Conservation (phyloP, 208 protist species). For the Angomonas ambiguus region DNA sequence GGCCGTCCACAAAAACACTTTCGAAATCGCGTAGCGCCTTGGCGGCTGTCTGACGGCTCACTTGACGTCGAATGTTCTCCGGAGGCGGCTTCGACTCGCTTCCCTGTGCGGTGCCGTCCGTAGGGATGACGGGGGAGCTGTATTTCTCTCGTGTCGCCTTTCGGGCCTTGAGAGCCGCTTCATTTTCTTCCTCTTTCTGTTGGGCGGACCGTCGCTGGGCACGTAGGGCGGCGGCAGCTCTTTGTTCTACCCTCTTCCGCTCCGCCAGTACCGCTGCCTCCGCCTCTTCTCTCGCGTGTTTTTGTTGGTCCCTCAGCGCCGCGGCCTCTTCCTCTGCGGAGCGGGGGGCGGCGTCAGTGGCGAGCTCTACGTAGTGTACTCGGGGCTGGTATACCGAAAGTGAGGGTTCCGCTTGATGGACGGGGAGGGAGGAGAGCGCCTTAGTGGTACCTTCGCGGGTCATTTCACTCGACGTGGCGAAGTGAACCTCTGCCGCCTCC, state of each 20-base stretch:
- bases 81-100: background rate
- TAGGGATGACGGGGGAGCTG: background rate
- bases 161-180: too few species aligned
- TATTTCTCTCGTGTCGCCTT: background rate
- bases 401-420: background rate
- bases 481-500: background rate
- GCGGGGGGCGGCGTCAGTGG: background rate
- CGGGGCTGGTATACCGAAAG: background rate
- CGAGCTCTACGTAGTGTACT: background rate
- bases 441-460: background rate
- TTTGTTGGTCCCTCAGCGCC: conserved; percentile 7
- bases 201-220: background rate
- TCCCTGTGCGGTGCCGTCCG: too few species aligned
- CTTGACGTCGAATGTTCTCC: conserved; percentile 11
- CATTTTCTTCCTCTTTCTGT: background rate
- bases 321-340: conserved; percentile 14
- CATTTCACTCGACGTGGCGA: background rate
- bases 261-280: background rate
- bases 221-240: background rate
- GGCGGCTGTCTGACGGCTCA: background rate
- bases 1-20: conserved; percentile 19
- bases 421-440: background rate
- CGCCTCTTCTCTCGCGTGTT: background rate
- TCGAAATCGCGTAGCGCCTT: conserved; percentile 16
- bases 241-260: background rate